phyloP scores from a whole-genome alignment of 164 flowering plant genomes.

The Vitis cinerea region DNA sequence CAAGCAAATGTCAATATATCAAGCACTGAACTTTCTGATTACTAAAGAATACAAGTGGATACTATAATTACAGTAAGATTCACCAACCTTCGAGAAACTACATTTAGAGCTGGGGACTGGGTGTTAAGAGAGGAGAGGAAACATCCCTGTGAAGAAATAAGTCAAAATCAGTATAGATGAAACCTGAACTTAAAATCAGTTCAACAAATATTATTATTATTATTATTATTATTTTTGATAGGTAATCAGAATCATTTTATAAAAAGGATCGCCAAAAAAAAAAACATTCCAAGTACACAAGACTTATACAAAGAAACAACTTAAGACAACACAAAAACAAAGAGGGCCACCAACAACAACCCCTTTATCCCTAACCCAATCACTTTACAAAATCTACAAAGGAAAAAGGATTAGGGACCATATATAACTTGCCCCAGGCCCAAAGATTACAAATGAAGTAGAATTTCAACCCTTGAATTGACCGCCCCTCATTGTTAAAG shows the following conservation, averaged over 20 bases:
- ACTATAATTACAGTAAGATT: background rate
- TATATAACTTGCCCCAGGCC: no score
- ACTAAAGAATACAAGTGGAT: background rate
- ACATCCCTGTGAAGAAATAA: conserved; percentile 58
- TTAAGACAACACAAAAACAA: no score
- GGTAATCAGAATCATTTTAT: background rate
- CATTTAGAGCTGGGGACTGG: conserved; percentile 83
- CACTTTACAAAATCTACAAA: no score
- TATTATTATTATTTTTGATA: no score
- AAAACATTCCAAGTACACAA: background rate
- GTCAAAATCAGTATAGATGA: background rate
- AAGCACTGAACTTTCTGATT: background rate
- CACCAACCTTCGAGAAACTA: conserved; percentile 70
- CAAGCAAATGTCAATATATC: background rate
- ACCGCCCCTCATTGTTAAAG: no score
- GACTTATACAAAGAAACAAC: no score
- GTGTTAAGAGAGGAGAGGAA: conserved; percentile 78
- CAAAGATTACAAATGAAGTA: no score
- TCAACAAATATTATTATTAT: background rate
- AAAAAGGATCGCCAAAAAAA: background rate
- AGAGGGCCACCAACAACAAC: no score
- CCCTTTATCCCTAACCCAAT: no score
- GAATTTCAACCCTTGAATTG: no score
- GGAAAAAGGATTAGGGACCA: no score
- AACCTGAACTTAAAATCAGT: background rate